Base-by-base conservation (phyloP, 257 asterid genomes). In the Solanum sitiens region DNA sequence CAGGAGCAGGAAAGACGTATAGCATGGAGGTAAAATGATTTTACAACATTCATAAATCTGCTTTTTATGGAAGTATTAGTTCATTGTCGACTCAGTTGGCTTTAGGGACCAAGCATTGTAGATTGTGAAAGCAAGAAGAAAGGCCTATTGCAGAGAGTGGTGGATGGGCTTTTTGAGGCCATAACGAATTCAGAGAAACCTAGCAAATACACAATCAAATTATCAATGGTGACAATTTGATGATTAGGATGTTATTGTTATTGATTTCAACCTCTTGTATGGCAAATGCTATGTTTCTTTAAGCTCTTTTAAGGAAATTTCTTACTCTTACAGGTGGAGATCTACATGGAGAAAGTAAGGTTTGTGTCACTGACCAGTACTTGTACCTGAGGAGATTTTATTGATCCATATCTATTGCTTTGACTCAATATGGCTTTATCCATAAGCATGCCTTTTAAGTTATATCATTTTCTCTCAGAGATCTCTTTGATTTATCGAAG, bases 1-100 rank as follows among this genome's bases (percentile, higher is more conserved):
- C 98, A 83, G 98, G 98, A 89, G 98, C 98, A 37, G 98, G 98
- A 87, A 95, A 95, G 94, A 94, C 98, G 79, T 95, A 95, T 92
- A 94, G 94, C 93, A 93, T 95, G 95, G 97, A 95, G 98, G 98
- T 95, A 91, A 90, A 83, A 67, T 88, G 83, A 89, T 87, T 82
- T 53, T 61, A 73, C 44, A 79, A 39, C 59, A 21, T 70, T 27
- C 87, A 83, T 86, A 80, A 74, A 35, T 40, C 42, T 35, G 82
- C 10, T 13, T 82, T 75, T 25, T 73, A 70, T 75, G 63, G 25
- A 83, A 23, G n/a, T 32, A 30, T 7, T 20, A 85, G 35, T 85
- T 33, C 77, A 40, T 73, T 53, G 75, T 74, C 21, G 82, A 42
- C 11, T 40, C 85, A 42, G 5, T 70, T 77, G 63, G 61, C 72